Conservation (phyloP, 1,284 basidiomycete genomes). For the Tilletiaria anomala region DNA sequence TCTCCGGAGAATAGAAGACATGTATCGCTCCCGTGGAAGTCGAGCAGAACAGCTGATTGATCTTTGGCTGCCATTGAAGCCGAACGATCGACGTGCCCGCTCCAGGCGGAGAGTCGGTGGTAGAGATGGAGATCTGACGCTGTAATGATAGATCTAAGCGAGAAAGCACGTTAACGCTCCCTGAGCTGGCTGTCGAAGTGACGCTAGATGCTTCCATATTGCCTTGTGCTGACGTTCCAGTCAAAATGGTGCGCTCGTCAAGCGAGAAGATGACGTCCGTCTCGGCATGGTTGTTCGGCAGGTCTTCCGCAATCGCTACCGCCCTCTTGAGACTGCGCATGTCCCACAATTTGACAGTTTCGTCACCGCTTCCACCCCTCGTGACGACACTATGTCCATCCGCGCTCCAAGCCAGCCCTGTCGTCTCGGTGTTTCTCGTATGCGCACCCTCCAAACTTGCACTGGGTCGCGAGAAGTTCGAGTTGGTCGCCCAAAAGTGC, state of each 20-base stretch:
- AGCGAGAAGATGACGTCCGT: slow-evolving; percentile 43
- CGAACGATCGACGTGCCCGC: not conserved
- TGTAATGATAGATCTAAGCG: not conserved
- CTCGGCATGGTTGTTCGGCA: slow-evolving; percentile 69
- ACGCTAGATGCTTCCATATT: not conserved
- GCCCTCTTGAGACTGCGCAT: slow-evolving; percentile 73
- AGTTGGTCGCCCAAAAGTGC: slow-evolving; percentile 80
- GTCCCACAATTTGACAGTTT: slow-evolving; percentile 93
- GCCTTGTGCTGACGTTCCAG: not conserved
- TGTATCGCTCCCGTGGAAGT: slow-evolving; percentile 54
- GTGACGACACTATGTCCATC: slow-evolving; percentile 69
- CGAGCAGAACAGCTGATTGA: slow-evolving; percentile 28
- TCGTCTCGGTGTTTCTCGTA: slow-evolving; percentile 62
- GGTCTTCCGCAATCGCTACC: slow-evolving; percentile 49
- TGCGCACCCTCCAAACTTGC: slow-evolving; percentile 75
- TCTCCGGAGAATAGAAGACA: slow-evolving; percentile 74
- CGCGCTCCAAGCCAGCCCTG: slow-evolving; percentile 65
- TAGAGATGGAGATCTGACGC: slow-evolving; percentile 7
- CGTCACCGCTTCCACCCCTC: slow-evolving; percentile 61
- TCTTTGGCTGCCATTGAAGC: not conserved
- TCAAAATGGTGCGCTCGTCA: not conserved
- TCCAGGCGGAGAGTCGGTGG: too few relatives aligned
- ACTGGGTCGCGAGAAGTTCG: slow-evolving; percentile 79
- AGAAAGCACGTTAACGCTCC: not conserved
- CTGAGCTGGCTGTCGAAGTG: not conserved